Base-by-base conservation (phyloP, 2,329 filamentous ascomycete genomes). In the Xylariales sp. region DNA sequence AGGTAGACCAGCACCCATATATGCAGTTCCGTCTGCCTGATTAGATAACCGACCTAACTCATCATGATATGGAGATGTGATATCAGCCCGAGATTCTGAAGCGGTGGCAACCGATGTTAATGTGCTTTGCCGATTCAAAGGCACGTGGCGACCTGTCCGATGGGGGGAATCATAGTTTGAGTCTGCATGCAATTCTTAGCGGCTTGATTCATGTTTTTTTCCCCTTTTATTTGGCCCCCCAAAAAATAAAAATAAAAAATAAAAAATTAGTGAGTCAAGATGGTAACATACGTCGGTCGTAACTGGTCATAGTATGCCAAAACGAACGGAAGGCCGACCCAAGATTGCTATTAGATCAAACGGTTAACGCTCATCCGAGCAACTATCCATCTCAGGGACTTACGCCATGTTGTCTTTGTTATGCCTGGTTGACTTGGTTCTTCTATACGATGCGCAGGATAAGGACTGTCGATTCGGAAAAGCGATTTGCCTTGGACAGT, bases 131-230 rank as follows among this genome's bases (percentile, higher is more conserved):
- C 93, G 89, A 80, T 91, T 90, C 69, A 98, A 88, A 69, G 94
- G 94, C 69, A 97, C 92, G 82, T 97, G 95, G 78, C 92, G 90
- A 71, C 94, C 94, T 69, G 92, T 93, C 78, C 94, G 91, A 82
- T 97, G 97, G 58, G 96, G 94, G 67, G 95, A 97, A 82, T 99
- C 93, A 85, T 91, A 93, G 69, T 90, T 91, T 71, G 96, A 97
- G 84, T 99, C 96, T 97, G 83, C 65, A 90, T 86, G 76, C 39
- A 46, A 65, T 50, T 70, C 60, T 72, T 62, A 76, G 75, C 46
- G 69, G 46, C 34, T 36, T 62, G 5, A 23, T 48, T 10, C 28
- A 48, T 52, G 72, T n/a, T 34, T 30, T 28, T 5, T 28, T 32
- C 12, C 12, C 52, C 28, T 45, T 36, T 2, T 43, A 30, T 48